Base-by-base conservation (phyloP, 2,329 filamentous ascomycete species). In the Claviceps capensis region DNA sequence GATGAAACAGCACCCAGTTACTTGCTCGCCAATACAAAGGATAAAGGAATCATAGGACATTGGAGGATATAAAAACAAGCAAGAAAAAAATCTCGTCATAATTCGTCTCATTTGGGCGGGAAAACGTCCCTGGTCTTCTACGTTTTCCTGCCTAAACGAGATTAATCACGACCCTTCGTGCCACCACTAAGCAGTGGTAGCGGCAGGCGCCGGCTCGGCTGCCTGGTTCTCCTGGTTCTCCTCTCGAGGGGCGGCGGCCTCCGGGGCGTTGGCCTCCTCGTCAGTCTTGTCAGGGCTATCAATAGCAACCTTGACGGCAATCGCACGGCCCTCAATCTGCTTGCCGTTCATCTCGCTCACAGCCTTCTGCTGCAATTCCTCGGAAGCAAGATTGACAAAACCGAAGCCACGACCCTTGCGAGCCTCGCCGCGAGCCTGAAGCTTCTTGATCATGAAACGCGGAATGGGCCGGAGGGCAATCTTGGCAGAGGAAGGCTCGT, bases 371-470 rank as follows among this genome's bases (percentile, higher is more conserved):
- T 98, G 93, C 65, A 91, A 73, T 73, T 95, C 90, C 78, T 98
- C 91, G 17, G 88, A 94, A 58, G 85, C 86, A 56, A 98, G 84
- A 55, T 89, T 97, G 58, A 98, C 93, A 70, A 98, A 98, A 60
- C 93, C 93, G 69, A 98, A 98, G 60, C 93, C 93, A 77, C 93
- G 93, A 56, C 93, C 93, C 85, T 98, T 98, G 77, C 93, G 93
- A 64, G 91, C 84, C 77, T 98, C 93, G 67, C 90, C 90, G 68
- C 93, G 91, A 65, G 91, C 90, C 76, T 95, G 90, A 57, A 98
- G 88, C 82, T 98, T 98, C 85, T 96, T 96, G 75, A 98, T 93
- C 93, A 98, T 98, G 79, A 97, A 98, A 65, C 91, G 90, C 62
- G 93, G 93, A 61, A 98, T 98, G 50, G 93, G 93, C 64, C 93